Conservation (phyloP, 2,329 filamentous ascomycete genomes). For the Raffaelea ambrosiae region DNA sequence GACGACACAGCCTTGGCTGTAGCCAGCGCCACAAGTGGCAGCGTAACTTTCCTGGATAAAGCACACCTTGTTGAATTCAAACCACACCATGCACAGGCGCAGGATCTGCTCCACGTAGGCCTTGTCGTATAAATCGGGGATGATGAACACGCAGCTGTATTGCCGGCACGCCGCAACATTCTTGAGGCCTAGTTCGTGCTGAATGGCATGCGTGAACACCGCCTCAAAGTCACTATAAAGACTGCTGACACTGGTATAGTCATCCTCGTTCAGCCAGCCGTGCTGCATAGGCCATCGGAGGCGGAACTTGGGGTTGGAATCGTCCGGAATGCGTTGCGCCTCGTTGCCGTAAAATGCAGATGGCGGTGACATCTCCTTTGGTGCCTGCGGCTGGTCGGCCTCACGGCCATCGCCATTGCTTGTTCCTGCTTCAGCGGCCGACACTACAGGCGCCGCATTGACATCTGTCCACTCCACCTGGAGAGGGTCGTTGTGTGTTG, state of each 20-base stretch:
- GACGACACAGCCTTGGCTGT: conserved; percentile 88
- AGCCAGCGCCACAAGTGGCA: conserved; percentile 89
- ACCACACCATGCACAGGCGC: conserved; percentile 78
- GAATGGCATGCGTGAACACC: conserved; percentile 78
- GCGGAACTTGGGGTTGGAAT: conserved; percentile 82
- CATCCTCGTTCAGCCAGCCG: conserved; percentile 83
- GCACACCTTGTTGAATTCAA: conserved; percentile 80
- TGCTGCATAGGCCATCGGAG: conserved; percentile 85
- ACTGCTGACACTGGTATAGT: conserved; percentile 72
- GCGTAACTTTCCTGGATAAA: conserved; percentile 96
- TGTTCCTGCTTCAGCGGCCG: neutral
- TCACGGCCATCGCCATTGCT: neutral
- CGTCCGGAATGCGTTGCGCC: conserved; percentile 79
- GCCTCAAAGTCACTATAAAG: conserved; percentile 81
- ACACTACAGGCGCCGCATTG: conserved; percentile 22
- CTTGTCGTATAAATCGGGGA: conserved; percentile 95
- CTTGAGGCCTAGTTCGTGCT: conserved; percentile 70
- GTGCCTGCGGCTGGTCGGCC: neutral
- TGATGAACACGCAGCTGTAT: conserved; percentile 94
- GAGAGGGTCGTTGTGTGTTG: conserved; percentile 88
- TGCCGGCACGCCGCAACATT: conserved; percentile 75
- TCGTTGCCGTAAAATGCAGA: conserved; percentile 71
- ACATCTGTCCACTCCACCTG: conserved; percentile 95
- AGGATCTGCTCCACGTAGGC: conserved; percentile 79
- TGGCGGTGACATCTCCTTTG: conserved; percentile 25